Conservation (phyloP, 768 basidiomycete species). For the Lyophyllum atratum region DNA sequence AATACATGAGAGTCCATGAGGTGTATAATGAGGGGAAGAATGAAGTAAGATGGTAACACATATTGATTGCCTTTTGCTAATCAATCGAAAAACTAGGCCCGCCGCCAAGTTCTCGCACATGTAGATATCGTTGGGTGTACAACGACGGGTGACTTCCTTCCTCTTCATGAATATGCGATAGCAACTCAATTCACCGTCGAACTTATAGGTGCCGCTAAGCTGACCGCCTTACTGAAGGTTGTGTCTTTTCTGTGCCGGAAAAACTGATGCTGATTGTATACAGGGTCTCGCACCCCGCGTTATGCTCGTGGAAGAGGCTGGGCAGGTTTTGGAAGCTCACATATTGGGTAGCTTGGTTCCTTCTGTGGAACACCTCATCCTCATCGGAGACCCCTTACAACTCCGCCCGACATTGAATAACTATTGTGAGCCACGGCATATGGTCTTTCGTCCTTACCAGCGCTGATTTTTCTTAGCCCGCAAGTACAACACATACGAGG, state of each 20-base stretch:
- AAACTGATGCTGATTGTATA: neutral
- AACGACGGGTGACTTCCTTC: constrained; percentile 56
- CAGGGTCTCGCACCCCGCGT: constrained; percentile 63
- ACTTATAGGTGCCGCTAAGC: constrained; percentile 63
- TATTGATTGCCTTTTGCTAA: neutral
- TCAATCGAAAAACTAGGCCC: constrained; percentile 38
- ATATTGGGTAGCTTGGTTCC: constrained; percentile 64
- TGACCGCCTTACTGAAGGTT: constrained; percentile 59
- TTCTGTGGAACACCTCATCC: constrained; percentile 71
- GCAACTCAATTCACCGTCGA: neutral
- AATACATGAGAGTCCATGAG: constrained; percentile 32
- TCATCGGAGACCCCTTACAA: constrained; percentile 82
- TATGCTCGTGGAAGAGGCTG: constrained; percentile 78
- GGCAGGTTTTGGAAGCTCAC: constrained; percentile 81
- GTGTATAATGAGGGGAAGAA: constrained; percentile 49
- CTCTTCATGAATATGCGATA: neutral
- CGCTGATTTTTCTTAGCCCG: constrained; percentile 39
- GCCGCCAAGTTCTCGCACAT: constrained; percentile 52
- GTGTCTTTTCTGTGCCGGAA: neutral
- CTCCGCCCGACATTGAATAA: constrained; percentile 69
- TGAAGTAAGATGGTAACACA: constrained; percentile 42
- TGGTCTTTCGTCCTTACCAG: neutral
- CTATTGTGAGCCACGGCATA: constrained; percentile 44
- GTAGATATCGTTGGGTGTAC: constrained; percentile 76
- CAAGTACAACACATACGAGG: constrained; percentile 72